Evolutionary conservation across 805 yeast species (phyloP), one percentile per base, ranked within the genome.

Genomic region (Blastobotrys peoriensis): DNA sequence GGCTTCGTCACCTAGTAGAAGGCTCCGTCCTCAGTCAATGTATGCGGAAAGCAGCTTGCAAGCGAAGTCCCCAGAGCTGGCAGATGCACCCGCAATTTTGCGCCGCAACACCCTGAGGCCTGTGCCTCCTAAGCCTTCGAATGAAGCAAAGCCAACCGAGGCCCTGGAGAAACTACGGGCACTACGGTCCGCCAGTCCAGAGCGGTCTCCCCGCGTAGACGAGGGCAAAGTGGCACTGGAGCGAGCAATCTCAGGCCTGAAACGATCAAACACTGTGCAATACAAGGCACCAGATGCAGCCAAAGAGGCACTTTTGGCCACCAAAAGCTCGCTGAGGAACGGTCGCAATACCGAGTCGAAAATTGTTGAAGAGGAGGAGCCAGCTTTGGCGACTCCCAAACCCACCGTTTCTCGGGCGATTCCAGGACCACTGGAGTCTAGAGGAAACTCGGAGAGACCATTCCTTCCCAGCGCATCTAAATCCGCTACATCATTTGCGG

Each of bases 201-300:
- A 21, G 33, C 51, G 23, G 27, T 40, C 15, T 9, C 46, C 36
- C 20, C 18, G 38, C 6, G 25, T 33, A 8, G 54, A 54, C 38
- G 52, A 49, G 17, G 50, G 23, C 9, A 48, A 50, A 25, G 55
- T 53, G 22, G 42, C 48, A 1, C 40, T 56, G 4, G 47, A 44
- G 2, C 36, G 44, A 30, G 54, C 52, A 13, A 49, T 46, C 40
- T 45, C 50, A 13, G 49, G 51, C 4, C 49, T 55, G 22, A 43
- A 46, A 15, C 33, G 52, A 20, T 47, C 55, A n/a, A 43, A 41
- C 21, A 55, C 57, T 19, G 43, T 41, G 17, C 51, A 51, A 22
- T 45, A 46, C 37, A 37, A 48, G 17, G 48, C 54, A 4, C 51
- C 49, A 1, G 58, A 54, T 30, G 46, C 18, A 20, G 49, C 44